Evolutionary conservation across 495 filamentous ascomycete species (phyloP), one percentile per base, ranked within the genome.

Genomic region (Penicillium bovifimosum): DNA sequence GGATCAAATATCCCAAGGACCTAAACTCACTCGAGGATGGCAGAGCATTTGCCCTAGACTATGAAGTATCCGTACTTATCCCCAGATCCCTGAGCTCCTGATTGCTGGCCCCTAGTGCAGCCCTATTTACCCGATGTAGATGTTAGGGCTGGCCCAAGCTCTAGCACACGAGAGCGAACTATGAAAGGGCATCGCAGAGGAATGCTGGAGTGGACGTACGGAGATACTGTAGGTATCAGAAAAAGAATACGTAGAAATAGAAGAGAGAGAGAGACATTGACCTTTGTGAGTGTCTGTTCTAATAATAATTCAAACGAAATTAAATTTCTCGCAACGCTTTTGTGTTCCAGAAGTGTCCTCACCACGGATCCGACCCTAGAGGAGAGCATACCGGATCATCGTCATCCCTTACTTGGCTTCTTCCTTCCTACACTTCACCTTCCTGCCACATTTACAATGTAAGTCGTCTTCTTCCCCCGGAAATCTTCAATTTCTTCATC

Each of bases 391-490:
- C 62, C 62, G 61, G 56, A 58, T 49, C 47, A 45, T 18, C 50
- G 41, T 43, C 60, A 63, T 65, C 63, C 63, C 63, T 65, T 65
- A 50, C 56, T 57, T 58, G 61, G 52, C 55, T 28, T 57, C 52
- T 60, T 50, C 39, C 51, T 40, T 56, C 45, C 51, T 39, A 43
- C 38, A 43, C 45, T 55, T 43, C 47, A 50, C 33, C n/a, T n/a
- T 39, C 9, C 28, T 24, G 20, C 32, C 32, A 34, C 34, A 36
- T 36, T 36, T 31, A 31, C 36, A 33, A 18, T 40, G 38, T 50
- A 33, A 50, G 48, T 48, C 14, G 16, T 17, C 55, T 47, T 28
- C 42, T 51, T 47, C 49, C 42, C 42, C 46, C 47, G 29, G 29
- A 32, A 33, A 33, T 31, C n/a, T 47, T 33, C 33, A 35, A 14